These are phyloP conservation scores for cucumber (Cucumis sativus) DNA, from an alignment of 306 rosid genomes.

Conservation along the genomic window DNA sequence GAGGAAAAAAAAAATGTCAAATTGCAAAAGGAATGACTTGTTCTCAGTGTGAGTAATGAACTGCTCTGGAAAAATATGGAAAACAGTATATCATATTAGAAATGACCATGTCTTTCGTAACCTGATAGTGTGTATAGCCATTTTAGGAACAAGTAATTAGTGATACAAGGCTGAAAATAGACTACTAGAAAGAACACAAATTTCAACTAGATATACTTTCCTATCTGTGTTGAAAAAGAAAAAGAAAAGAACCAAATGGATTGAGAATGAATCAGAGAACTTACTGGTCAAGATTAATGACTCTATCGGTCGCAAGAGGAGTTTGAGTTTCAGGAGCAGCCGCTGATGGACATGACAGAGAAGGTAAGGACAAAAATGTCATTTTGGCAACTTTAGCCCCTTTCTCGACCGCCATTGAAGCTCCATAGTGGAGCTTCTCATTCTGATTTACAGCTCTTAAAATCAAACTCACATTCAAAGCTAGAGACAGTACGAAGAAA, in stretches of 20 bases:
- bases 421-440: neutral
- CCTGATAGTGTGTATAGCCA: no score
- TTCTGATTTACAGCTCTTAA: conserved; percentile 22
- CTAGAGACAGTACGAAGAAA: conserved; percentile 50
- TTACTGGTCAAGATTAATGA: conserved; percentile 70
- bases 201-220: neutral
- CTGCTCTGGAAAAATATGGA: no score
- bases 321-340: neutral
- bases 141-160: no score
- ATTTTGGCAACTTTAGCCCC: conserved; percentile 9
- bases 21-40: neutral
- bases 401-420: conserved; percentile 9
- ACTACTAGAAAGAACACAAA: neutral
- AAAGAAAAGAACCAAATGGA: neutral
- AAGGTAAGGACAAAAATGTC: conserved; percentile 20
- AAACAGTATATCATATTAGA: no score
- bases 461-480: conserved; percentile 48
- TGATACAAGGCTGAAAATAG: neutral
- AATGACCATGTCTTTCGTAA: no score
- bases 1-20: no score
- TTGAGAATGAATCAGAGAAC: neutral
- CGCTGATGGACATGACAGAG: conserved; percentile 10
- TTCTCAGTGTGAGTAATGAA: no score
- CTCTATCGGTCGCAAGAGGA: conserved; percentile 20
- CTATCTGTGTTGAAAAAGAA: neutral